Percentiles rank a stretch among this genome's conserved stretches.
Evolutionary conservation across 2,329 filamentous ascomycete genomes (phyloP).

Genomic region (Penicillium fuscoglaucum): DNA sequence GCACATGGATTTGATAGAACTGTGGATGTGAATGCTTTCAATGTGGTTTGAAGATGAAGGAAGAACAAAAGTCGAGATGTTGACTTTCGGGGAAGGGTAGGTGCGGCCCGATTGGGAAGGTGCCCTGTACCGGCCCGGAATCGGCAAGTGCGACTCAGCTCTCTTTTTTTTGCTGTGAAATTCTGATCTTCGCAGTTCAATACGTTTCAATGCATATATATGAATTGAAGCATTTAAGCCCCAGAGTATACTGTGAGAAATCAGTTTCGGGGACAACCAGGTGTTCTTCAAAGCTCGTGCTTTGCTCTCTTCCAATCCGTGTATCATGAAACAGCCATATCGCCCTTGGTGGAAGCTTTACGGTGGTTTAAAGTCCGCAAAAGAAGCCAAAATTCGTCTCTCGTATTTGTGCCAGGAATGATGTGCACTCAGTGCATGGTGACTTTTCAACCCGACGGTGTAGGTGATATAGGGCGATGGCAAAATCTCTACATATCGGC

Average conservation of each 20-base stretch:
- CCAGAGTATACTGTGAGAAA: rapidly evolving
- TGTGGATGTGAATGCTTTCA: background rate
- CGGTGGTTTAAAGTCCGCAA: background rate
- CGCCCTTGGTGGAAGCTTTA: background rate
- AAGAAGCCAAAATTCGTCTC: background rate
- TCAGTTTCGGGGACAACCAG: background rate
- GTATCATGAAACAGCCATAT: background rate
- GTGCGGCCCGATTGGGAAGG: conserved; percentile 2
- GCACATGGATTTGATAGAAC: background rate
- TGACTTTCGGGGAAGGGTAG: background rate
- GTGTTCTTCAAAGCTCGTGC: background rate
- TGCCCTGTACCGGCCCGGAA: conserved; percentile 25
- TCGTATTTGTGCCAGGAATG: background rate
- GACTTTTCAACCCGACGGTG: background rate
- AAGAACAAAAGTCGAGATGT: background rate
- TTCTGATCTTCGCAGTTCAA: background rate
- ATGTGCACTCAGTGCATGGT: background rate
- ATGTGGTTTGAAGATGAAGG: background rate
- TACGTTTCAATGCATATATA: background rate
- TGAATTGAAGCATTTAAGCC: background rate
- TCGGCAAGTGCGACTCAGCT: conserved; percentile 13
- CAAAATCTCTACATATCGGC: background rate
- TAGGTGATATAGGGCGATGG: background rate
- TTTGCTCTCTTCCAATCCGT: background rate
- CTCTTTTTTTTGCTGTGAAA: background rate